Conservation (phyloP, 1,139 yeast species). For the Nakaseomyces uthaithaninus region DNA sequence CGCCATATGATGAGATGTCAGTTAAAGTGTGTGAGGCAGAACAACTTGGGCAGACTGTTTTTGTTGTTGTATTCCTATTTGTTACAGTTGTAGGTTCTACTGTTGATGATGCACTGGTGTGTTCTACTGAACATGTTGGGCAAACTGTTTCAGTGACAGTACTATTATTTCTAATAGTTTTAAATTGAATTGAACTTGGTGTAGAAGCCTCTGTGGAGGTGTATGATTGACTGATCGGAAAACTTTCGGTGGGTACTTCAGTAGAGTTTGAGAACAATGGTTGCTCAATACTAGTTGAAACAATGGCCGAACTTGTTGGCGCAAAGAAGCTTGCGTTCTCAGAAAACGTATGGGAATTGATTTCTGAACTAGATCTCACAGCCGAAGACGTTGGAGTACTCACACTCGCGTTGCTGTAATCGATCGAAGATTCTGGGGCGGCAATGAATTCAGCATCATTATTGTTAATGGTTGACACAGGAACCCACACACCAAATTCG, state of each 20-base stretch:
- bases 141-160: background rate
- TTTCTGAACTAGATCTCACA: too few relatives aligned
- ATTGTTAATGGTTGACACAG: slow-evolving; percentile 9
- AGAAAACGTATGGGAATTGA: too few relatives aligned
- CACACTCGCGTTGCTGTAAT: background rate
- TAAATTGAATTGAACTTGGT: background rate
- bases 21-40: slow-evolving; percentile 2
- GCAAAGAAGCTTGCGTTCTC: too few relatives aligned
- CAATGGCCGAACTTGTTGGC: background rate
- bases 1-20: background rate
- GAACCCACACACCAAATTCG: slow-evolving; percentile 13
- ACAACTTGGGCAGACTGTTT: slow-evolving; percentile 8
- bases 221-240: background rate
- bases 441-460: background rate
- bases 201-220: too few relatives aligned
- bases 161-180: background rate
- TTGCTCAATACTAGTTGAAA: background rate
- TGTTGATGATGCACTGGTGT: background rate
- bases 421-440: background rate
- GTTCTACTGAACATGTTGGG: background rate
- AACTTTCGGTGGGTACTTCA: background rate
- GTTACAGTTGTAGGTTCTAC: background rate
- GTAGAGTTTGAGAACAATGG: background rate
- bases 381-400: too few relatives aligned
- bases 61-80: background rate